Percentiles rank a stretch among this genome's conserved stretches.
phyloP scores from a whole-genome alignment of 2,329 filamentous ascomycete genomes.

The Colletotrichum orchidophilum region DNA sequence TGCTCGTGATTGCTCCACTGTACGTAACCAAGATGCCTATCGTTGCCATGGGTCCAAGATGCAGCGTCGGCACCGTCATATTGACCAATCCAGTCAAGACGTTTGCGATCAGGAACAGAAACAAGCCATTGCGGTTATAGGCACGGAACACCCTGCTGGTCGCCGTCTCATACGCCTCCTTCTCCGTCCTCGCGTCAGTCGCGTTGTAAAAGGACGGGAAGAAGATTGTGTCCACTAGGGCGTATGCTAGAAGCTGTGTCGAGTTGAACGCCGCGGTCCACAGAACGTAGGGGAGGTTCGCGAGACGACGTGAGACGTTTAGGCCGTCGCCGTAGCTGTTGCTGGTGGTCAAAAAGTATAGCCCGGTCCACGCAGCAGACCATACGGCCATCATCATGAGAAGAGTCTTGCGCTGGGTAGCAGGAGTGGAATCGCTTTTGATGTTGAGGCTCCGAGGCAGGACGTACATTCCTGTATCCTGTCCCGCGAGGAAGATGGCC shows the following conservation, averaged over 20 bases:
- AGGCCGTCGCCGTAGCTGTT: constrained; percentile 77
- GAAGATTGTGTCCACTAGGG: constrained; percentile 78
- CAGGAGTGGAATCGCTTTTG: constrained; percentile 51
- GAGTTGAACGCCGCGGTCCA: constrained; percentile 95
- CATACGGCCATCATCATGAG: constrained; percentile 72
- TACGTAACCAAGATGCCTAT: constrained; percentile 83
- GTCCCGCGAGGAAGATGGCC: constrained; percentile 91
- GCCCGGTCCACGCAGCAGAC: constrained; percentile 71
- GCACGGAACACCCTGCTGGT: constrained; percentile 85
- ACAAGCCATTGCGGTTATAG: constrained; percentile 89
- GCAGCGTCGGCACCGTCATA: constrained; percentile 83
- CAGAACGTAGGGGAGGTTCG: constrained; percentile 91
- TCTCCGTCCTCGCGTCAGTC: constrained; percentile 64
- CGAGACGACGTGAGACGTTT: constrained; percentile 85
- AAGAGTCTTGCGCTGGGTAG: constrained; percentile 64
- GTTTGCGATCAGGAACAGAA: constrained; percentile 88
- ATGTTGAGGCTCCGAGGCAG: constrained; percentile 68
- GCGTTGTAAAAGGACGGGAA: constrained; percentile 78
- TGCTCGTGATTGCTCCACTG: constrained; percentile 69
- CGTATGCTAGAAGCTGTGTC: constrained; percentile 82
- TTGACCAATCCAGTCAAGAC: constrained; percentile 90
- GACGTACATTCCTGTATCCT: constrained; percentile 82
- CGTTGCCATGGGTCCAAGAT: constrained; percentile 70
- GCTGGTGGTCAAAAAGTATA: constrained; percentile 76
- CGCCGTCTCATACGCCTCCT: constrained; percentile 70